phyloP scores from a whole-genome alignment of 2,329 filamentous ascomycete species.

The Hypoxylon sp. region DNA sequence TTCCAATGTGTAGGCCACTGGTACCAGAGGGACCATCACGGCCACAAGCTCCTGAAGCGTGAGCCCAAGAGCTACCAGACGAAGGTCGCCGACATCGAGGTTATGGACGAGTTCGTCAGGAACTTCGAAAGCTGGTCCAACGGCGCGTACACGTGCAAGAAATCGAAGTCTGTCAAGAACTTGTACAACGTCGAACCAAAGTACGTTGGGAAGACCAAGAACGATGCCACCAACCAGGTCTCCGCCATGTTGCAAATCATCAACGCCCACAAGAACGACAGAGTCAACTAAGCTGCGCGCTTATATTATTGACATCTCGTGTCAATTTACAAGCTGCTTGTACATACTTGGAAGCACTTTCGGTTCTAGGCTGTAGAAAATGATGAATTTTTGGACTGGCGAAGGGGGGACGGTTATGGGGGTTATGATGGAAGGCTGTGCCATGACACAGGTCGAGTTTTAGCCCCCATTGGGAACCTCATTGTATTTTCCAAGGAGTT shows the following conservation, averaged over 20 bases:
- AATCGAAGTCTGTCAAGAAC: background rate
- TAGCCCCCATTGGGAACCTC: background rate
- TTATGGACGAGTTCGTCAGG: background rate
- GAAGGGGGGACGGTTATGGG: background rate
- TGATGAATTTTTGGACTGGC: background rate
- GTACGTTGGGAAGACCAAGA: background rate
- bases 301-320: background rate
- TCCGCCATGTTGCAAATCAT: background rate
- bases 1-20: background rate
- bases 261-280: background rate
- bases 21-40: background rate
- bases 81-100: background rate
- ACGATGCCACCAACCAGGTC: background rate
- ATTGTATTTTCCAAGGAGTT: background rate
- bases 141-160: background rate
- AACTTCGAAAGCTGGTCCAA: background rate
- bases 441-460: background rate
- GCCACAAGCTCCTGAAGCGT: background rate
- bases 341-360: background rate
- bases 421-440: background rate
- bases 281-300: background rate
- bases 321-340: background rate
- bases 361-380: background rate
- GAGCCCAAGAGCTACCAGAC: constrained; percentile 4
- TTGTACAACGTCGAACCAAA: background rate